These are phyloP conservation scores for Alternaria sp. DNA, from an alignment of 2,329 filamentous ascomycete genomes.

Conservation along the genomic window DNA sequence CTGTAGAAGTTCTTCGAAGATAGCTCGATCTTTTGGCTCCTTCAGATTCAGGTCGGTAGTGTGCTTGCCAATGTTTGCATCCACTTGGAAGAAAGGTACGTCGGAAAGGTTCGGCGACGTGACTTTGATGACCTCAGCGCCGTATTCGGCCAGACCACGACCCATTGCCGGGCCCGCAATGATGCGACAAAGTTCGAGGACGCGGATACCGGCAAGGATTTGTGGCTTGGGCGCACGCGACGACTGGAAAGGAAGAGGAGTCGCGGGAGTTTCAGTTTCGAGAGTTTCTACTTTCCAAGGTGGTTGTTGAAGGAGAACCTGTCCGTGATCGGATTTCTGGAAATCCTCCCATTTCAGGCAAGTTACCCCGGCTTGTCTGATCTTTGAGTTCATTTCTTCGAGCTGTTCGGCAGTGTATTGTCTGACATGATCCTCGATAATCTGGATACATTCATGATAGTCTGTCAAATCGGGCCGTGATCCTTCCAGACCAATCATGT, in stretches of 20 bases:
- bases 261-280: constrained; percentile 60
- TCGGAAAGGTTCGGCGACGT: constrained; percentile 73
- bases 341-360: constrained; percentile 54
- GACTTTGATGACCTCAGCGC: constrained; percentile 76
- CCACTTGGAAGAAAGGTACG: constrained; percentile 75
- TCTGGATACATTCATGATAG: constrained; percentile 51
- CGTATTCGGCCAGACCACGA: constrained; percentile 76
- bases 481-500: constrained; percentile 73
- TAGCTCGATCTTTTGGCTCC: constrained; percentile 58
- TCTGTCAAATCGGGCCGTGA: constrained; percentile 66
- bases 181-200: constrained; percentile 77
- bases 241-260: constrained; percentile 55
- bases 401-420: constrained; percentile 51
- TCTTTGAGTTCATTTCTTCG: constrained; percentile 53
- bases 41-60: constrained; percentile 70
- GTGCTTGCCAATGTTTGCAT: constrained; percentile 76
- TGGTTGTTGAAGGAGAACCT: constrained; percentile 51
- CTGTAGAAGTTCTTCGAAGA: constrained; percentile 67
- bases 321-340: constrained; percentile 51
- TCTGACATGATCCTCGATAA: constrained; percentile 54
- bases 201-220: constrained; percentile 68
- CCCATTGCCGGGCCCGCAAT: constrained; percentile 79
- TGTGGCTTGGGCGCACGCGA: constrained; percentile 49
- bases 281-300: constrained; percentile 61
- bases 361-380: constrained; percentile 54